A percentile compares a stretch with the other conserved stretches of the same genome.
These are phyloP conservation scores for Gonium pectorale DNA, from an alignment of 139 green algal species.

Conservation along the genomic window DNA sequence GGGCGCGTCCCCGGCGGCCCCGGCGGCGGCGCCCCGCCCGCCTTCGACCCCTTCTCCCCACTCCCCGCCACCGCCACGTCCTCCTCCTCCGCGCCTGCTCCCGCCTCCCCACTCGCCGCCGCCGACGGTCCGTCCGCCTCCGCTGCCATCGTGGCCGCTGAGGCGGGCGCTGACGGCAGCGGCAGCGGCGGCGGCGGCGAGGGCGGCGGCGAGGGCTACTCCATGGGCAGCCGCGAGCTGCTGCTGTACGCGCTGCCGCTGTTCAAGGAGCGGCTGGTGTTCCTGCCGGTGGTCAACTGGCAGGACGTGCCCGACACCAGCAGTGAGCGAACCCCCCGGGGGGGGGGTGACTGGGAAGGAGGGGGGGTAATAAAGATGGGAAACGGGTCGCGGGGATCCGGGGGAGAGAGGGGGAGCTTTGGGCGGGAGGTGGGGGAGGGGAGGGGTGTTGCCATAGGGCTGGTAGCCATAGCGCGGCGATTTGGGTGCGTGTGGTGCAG, in stretches of 20 bases:
- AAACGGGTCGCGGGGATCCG: not conserved
- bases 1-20: not conserved
- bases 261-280: slow-evolving; percentile 49
- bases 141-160: not conserved
- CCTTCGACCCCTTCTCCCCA: not conserved
- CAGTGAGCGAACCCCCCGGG: slow-evolving; percentile 30
- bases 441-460: too few relatives aligned
- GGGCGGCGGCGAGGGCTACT: not conserved
- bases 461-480: too few relatives aligned
- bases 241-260: slow-evolving; percentile 53
- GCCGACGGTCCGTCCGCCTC: not conserved
- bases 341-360: not conserved
- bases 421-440: not conserved
- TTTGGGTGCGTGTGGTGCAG: too few relatives aligned
- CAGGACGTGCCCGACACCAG: slow-evolving; percentile 39
- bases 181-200: not conserved
- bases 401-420: not conserved
- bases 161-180: not conserved
- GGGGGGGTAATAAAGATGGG: not conserved
- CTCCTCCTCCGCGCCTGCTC: not conserved
- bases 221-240: slow-evolving; percentile 24
- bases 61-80: too few relatives aligned
- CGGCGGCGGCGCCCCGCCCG: too few relatives aligned
- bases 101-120: not conserved
- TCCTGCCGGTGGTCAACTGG: slow-evolving; percentile 53